Evolutionary conservation across 176 grass and related monocot species (phyloP), one percentile per base, ranked within the genome.

Genomic region (Urochloa ruziziensis): DNA sequence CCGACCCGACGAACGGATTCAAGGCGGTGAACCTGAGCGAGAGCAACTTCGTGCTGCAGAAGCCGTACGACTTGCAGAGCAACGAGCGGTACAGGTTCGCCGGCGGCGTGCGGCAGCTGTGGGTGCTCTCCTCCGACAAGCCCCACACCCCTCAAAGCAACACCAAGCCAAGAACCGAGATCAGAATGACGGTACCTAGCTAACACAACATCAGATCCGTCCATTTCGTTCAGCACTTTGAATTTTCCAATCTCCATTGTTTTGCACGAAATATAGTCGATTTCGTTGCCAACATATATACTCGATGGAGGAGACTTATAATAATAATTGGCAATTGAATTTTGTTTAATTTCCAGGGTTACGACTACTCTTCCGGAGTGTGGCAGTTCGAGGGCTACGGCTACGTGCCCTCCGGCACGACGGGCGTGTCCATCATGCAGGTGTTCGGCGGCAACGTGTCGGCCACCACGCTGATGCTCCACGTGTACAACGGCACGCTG

Each of bases 361-460:
- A 81, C 48, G 46, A 57, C 27, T 93, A 93, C 46, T 59, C 43
- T 43, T 68, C 54, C 0, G 76, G 76, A 1, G 68, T 90, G 34
- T 93, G 91, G 91, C 88, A 90, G 40, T 93, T 88, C 46, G 84
- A 93, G 79, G 84, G 80, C 14, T 51, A 88, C 25, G 68, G 48
- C 6, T 90, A 74, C 5, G 81, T 87, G 0, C 85, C 84, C 1
- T 73, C 74, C 0, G 88, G 81, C 25, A 93, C 84, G 6, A 75
- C 88, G 0, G 75, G 87, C 0, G 85, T 85, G 67, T 90, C 34
- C 6, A 75, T 93, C 56, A 90, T 90, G 84, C 91, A 93, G 78
- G 53, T 93, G 33, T 88, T 88, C 16, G 74, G 80, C 12, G 75
- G 3, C 4, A 4, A 4, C 3, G 30, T 28, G 14, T 10, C 4